Evolutionary conservation across 2,329 filamentous ascomycete genomes (phyloP).

Genomic region (Ophiognomonia clavigignenti-juglandacearum): DNA sequence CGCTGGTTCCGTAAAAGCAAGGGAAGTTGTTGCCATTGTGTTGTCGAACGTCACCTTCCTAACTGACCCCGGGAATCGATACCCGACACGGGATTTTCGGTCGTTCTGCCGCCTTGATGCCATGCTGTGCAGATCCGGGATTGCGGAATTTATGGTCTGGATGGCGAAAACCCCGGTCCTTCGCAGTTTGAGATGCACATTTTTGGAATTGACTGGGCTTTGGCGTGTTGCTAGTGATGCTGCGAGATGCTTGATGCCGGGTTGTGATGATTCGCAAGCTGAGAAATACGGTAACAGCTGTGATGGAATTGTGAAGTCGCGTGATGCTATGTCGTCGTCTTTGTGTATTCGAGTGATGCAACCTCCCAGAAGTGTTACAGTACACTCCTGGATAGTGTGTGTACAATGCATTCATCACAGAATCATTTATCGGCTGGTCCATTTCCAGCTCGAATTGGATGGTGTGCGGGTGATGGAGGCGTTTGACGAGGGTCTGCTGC

Average conservation of each 20-base stretch:
- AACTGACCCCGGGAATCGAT: neutral
- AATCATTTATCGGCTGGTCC: slow-evolving; percentile 9
- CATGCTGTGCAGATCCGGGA: neutral
- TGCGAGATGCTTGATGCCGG: neutral
- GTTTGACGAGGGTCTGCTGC: slow-evolving; percentile 21
- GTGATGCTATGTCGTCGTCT: neutral
- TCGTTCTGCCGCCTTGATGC: slow-evolving; percentile 6
- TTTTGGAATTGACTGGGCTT: neutral
- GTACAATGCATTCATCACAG: neutral
- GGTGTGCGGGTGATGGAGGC: slow-evolving; percentile 25
- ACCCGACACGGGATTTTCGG: slow-evolving; percentile 1
- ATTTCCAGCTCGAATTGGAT: slow-evolving; percentile 29
- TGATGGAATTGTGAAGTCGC: neutral
- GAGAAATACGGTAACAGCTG: neutral
- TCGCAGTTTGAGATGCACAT: neutral
- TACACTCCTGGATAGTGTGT: neutral
- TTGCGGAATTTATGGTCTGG: slow-evolving; percentile 7
- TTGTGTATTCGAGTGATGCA: too few species aligned
- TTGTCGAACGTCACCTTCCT: slow-evolving; percentile 1
- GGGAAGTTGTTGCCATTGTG: too few species aligned
- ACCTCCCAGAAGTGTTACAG: too few species aligned
- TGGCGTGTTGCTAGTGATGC: neutral
- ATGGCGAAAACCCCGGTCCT: slow-evolving; percentile 9
- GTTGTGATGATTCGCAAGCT: slow-evolving; percentile 1
- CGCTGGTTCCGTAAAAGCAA: neutral